A percentile compares a stretch with the other conserved stretches of the same genome.
Evolutionary conservation across 1,139 yeast genomes (phyloP).

Genomic region (Suhomyces panamericanus): DNA sequence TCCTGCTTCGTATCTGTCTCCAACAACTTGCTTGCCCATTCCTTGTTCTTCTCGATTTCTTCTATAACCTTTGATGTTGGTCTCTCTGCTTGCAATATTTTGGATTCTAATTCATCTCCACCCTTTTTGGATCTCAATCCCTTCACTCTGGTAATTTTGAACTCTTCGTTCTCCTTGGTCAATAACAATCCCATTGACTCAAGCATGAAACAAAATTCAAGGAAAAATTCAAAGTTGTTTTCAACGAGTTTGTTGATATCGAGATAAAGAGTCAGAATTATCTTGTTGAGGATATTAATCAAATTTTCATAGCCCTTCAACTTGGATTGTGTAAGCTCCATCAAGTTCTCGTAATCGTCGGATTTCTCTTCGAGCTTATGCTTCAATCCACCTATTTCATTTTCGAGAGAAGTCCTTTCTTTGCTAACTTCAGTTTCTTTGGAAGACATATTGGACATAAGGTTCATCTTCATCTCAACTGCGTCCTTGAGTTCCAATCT

Average conservation of each 20-base stretch:
- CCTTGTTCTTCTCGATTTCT: slow-evolving; percentile 27
- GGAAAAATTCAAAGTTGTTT: slow-evolving; percentile 29
- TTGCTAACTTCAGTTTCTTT: slow-evolving; percentile 59
- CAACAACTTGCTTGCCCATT: slow-evolving; percentile 33
- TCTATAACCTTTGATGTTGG: slow-evolving; percentile 35
- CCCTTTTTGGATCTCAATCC: slow-evolving; percentile 55
- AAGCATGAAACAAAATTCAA: slow-evolving; percentile 58
- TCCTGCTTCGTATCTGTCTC: neutral
- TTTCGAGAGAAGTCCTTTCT: slow-evolving; percentile 52
- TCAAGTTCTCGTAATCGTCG: slow-evolving; percentile 56
- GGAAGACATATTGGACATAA: slow-evolving; percentile 64
- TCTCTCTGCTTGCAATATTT: slow-evolving; percentile 19
- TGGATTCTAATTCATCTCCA: slow-evolving; percentile 25
- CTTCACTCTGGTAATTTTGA: slow-evolving; percentile 63
- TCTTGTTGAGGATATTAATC: slow-evolving; percentile 28
- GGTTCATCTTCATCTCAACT: slow-evolving; percentile 54
- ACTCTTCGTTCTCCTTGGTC: slow-evolving; percentile 40
- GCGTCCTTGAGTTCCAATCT: slow-evolving; percentile 32
- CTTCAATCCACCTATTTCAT: slow-evolving; percentile 48
- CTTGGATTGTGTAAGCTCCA: slow-evolving; percentile 37
- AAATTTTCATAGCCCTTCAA: slow-evolving; percentile 32
- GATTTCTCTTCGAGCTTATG: slow-evolving; percentile 32
- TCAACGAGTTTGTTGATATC: slow-evolving; percentile 24
- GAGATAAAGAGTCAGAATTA: slow-evolving; percentile 23
- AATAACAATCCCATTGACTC: slow-evolving; percentile 79